Percentiles rank a stretch among this genome's conserved stretches.
These are phyloP conservation scores for Terana coerulea DNA, from an alignment of 768 basidiomycete species.

Conservation along the genomic window DNA sequence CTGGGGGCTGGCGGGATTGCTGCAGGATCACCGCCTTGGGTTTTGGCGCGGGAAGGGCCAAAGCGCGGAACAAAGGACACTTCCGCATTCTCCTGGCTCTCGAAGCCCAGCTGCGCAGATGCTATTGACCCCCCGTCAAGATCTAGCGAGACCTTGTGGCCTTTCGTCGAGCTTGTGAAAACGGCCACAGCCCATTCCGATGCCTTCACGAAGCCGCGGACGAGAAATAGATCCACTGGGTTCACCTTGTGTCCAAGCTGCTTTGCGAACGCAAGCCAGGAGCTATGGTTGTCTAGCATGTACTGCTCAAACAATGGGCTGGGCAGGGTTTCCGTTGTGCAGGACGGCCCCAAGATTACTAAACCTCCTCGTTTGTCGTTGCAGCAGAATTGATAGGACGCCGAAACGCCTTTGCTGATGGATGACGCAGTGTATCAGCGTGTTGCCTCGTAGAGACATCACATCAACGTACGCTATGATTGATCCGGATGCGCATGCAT, in stretches of 20 bases:
- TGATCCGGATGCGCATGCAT: not conserved
- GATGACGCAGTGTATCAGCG: not conserved
- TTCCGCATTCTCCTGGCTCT: not conserved
- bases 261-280: conserved; percentile 10
- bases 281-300: conserved; percentile 4
- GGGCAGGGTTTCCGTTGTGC: not conserved
- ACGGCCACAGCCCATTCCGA: conserved; percentile 14
- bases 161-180: not conserved
- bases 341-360: not conserved
- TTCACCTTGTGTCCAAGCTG: not conserved
- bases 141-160: not conserved
- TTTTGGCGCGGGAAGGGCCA: not conserved
- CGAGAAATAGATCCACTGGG: conserved; percentile 10
- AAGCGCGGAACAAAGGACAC: not conserved
- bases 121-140: not conserved
- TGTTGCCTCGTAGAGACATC: not conserved
- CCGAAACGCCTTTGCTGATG: not conserved
- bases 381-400: not conserved
- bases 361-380: not conserved
- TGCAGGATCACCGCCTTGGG: not conserved
- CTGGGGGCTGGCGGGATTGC: not conserved
- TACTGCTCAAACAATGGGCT: not conserved
- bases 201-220: conserved; percentile 15
- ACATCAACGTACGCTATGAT: not conserved
- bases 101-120: not conserved